Evolutionary conservation across 176 grass and related monocot genomes (phyloP).

Genomic region (Poa annua): DNA sequence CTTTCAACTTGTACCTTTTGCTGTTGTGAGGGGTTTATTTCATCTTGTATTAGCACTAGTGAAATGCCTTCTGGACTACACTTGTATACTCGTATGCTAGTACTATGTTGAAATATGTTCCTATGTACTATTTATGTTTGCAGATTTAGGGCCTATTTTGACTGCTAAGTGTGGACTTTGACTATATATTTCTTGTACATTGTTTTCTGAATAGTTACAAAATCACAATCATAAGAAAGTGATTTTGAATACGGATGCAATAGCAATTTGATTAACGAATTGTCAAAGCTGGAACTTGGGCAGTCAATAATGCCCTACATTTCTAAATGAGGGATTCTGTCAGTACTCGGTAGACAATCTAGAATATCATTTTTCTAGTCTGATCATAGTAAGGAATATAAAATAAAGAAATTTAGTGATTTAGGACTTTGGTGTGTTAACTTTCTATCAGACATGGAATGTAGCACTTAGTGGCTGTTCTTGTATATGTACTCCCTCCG

Average conservation of each 20-base stretch:
- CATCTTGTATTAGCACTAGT: neutral
- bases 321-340: neutral
- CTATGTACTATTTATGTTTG: neutral
- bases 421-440: neutral
- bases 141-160: slow-evolving; percentile 7
- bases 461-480: neutral
- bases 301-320: neutral
- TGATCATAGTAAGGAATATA: neutral
- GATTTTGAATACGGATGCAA: neutral
- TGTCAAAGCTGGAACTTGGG: slow-evolving; percentile 1
- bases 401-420: neutral
- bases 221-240: neutral
- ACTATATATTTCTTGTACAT: neutral
- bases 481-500: neutral
- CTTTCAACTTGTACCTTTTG: neutral
- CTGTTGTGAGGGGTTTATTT: neutral
- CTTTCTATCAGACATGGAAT: neutral
- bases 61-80: neutral
- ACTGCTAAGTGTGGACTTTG: neutral
- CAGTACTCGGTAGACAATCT: slow-evolving; percentile 9
- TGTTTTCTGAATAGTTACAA: neutral
- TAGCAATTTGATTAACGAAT: neutral
- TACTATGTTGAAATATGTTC: neutral
- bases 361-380: neutral
- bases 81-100: neutral